Conservation (phyloP, 371 early-diverging fungal species). For the Thermomucor indicae-seudaticae region DNA sequence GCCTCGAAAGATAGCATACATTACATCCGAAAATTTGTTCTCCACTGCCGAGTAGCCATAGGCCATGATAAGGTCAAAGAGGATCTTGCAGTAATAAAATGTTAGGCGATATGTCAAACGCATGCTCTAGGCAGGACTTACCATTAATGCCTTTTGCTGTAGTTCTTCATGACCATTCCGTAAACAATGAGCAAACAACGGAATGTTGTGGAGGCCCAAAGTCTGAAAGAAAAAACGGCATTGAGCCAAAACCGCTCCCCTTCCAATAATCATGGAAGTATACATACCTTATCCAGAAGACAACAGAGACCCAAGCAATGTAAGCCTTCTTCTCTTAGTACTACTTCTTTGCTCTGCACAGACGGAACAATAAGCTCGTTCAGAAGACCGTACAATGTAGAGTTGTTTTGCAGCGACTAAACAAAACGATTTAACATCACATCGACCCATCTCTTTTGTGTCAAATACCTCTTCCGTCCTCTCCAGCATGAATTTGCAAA, state of each 20-base stretch:
- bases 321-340: slow-evolving; percentile 70
- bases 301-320: slow-evolving; percentile 82
- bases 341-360: slow-evolving; percentile 63
- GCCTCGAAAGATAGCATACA: background rate
- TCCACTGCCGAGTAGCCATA: slow-evolving; percentile 41
- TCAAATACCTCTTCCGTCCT: slow-evolving; percentile 55
- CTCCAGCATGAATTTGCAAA: slow-evolving; percentile 72
- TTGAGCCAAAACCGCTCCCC: background rate
- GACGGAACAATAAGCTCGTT: slow-evolving; percentile 81
- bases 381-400: slow-evolving; percentile 73
- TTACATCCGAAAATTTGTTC: slow-evolving; percentile 32
- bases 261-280: background rate
- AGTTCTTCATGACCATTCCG: slow-evolving; percentile 40
- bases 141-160: slow-evolving; percentile 43
- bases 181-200: slow-evolving; percentile 40
- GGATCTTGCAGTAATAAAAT: slow-evolving; percentile 40
- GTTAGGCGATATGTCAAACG: no score
- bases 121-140: slow-evolving; percentile 7
- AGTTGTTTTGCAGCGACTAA: slow-evolving; percentile 61
- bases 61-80: slow-evolving; percentile 58
- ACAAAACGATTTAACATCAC: background rate
- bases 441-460: background rate
- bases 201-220: slow-evolving; percentile 44
- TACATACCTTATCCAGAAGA: slow-evolving; percentile 51
- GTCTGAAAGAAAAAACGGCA: slow-evolving; percentile 12